Evolutionary conservation across 1,139 yeast genomes (phyloP).

Genomic region (Suhomyces maxii): DNA sequence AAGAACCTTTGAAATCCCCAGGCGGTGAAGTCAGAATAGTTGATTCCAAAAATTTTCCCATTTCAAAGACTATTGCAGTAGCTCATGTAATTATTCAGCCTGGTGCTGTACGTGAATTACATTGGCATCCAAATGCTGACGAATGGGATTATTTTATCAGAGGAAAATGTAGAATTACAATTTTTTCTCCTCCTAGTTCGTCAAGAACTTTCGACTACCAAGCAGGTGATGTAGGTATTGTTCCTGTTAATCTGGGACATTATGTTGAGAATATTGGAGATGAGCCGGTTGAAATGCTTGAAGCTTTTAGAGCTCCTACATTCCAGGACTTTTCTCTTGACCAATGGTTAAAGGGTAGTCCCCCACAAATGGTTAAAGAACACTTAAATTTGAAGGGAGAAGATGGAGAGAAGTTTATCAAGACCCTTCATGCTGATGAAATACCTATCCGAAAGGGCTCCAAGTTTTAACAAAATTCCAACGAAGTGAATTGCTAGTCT

Average conservation of each 20-base stretch:
- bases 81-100: constrained; percentile 1
- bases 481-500: too few relatives aligned
- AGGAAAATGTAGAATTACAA: constrained; percentile 1
- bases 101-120: constrained; percentile 1
- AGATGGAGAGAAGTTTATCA: background rate
- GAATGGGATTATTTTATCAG: constrained; percentile 1
- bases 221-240: constrained; percentile 1
- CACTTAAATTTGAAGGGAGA: background rate
- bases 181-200: background rate
- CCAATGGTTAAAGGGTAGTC: background rate
- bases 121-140: constrained; percentile 1
- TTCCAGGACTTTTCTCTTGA: constrained; percentile 1
- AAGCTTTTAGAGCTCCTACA: background rate
- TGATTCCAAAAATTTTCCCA: background rate
- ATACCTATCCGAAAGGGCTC: background rate
- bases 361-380: background rate
- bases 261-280: constrained; percentile 1
- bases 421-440: background rate
- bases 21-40: constrained; percentile 1
- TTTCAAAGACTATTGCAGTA: background rate
- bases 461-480: too few relatives aligned
- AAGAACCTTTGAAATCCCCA: background rate
- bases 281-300: constrained; percentile 1
- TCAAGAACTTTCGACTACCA: background rate
- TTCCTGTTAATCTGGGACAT: background rate